These are phyloP conservation scores for Massarina eburnea DNA, from an alignment of 2,329 filamentous ascomycete species.

Conservation along the genomic window DNA sequence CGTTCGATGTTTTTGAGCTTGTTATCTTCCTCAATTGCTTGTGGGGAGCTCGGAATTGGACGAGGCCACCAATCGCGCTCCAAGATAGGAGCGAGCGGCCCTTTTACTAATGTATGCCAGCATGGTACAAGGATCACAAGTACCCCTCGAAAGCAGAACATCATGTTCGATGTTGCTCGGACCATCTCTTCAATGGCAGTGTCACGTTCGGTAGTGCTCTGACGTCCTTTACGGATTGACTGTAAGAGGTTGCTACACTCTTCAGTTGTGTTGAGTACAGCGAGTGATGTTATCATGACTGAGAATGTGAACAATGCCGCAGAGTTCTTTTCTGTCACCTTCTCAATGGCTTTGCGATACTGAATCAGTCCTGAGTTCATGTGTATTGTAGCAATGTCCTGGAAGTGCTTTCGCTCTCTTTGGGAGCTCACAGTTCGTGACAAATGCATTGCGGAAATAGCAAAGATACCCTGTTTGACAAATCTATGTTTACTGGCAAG, in stretches of 20 bases:
- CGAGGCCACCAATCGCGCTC: slow-evolving; percentile 31
- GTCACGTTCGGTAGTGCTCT: not conserved
- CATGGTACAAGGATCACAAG: slow-evolving; percentile 28
- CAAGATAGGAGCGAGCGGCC: slow-evolving; percentile 17
- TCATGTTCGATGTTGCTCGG: slow-evolving; percentile 8
- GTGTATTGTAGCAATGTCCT: slow-evolving; percentile 23
- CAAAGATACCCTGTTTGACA: slow-evolving; percentile 47
- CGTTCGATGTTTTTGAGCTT: slow-evolving; percentile 19
- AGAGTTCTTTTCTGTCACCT: slow-evolving; percentile 43
- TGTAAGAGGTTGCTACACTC: slow-evolving; percentile 16
- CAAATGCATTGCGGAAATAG: slow-evolving; percentile 48
- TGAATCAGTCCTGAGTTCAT: slow-evolving; percentile 24
- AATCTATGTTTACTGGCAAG: slow-evolving; percentile 43
- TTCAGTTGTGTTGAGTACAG: slow-evolving; percentile 14
- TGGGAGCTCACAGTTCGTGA: slow-evolving; percentile 28
- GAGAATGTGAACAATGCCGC: slow-evolving; percentile 42
- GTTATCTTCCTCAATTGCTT: slow-evolving; percentile 18
- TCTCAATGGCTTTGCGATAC: slow-evolving; percentile 22
- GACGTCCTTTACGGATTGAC: not conserved
- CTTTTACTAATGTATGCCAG: slow-evolving; percentile 21
- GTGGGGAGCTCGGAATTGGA: slow-evolving; percentile 10
- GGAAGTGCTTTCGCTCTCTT: slow-evolving; percentile 14
- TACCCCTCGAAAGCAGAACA: slow-evolving; percentile 22
- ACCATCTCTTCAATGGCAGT: slow-evolving; percentile 3
- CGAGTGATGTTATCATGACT: slow-evolving; percentile 17